Evolutionary conservation across 106 monocot genomes (phyloP).

Genomic region (Triglochin maritima): DNA sequence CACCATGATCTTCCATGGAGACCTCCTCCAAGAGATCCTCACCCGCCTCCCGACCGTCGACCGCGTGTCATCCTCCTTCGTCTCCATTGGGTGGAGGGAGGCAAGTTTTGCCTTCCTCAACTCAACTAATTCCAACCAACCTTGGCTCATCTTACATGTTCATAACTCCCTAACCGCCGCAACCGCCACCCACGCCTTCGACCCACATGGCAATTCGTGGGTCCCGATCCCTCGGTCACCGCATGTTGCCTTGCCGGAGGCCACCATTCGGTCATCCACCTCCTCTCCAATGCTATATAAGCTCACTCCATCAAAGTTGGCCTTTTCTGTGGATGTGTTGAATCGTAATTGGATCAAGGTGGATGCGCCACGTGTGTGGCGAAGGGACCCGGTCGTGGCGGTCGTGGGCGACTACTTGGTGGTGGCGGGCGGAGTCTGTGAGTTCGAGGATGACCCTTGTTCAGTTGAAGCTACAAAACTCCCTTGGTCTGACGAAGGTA

Average conservation of each 20-base stretch:
- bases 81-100: conserved; percentile 35
- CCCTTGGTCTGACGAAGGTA: too few species aligned
- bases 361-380: conserved; percentile 18
- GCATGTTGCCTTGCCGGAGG: background rate
- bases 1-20: conserved; percentile 1
- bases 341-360: conserved; percentile 14
- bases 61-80: conserved; percentile 24
- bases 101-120: conserved; percentile 21
- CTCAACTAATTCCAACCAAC: conserved; percentile 13
- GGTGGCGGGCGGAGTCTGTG: conserved; percentile 32
- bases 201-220: conserved; percentile 10
- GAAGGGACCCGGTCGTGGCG: conserved; percentile 42
- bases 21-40: conserved; percentile 35
- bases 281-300: conserved; percentile 7
- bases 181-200: conserved; percentile 27
- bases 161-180: background rate
- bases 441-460: conserved; percentile 21
- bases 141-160: conserved; percentile 36
- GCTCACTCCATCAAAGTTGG: conserved; percentile 16
- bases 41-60: conserved; percentile 30
- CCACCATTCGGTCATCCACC: conserved; percentile 3
- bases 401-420: conserved; percentile 24
- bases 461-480: conserved; percentile 20
- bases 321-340: conserved; percentile 19
- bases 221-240: background rate